Evolutionary conservation across 768 basidiomycete species (phyloP).

Genomic region (Phylloporus sp.): DNA sequence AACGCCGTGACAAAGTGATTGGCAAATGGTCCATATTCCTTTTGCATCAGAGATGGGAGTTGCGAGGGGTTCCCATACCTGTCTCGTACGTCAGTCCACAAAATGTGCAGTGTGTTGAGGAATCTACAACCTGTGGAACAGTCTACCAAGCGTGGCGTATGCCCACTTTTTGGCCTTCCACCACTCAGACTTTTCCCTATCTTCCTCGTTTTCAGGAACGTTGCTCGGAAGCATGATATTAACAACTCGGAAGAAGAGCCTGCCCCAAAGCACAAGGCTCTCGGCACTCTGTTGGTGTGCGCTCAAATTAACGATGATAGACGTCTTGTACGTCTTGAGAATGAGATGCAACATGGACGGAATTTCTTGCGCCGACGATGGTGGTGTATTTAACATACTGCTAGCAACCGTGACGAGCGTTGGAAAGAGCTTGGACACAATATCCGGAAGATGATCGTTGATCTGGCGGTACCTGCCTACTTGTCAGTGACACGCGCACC

Average conservation of each 20-base stretch:
- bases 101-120: background rate
- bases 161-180: conserved; percentile 96
- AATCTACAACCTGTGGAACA: conserved; percentile 63
- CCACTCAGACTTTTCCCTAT: conserved; percentile 78
- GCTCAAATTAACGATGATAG: conserved; percentile 71
- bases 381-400: conserved; percentile 62
- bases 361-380: conserved; percentile 60
- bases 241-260: conserved; percentile 76
- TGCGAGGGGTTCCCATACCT: conserved; percentile 88
- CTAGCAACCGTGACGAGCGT: conserved; percentile 71
- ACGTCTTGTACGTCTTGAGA: conserved; percentile 82
- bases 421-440: conserved; percentile 68
- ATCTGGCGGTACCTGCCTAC: conserved; percentile 63
- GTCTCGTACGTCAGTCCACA: conserved; percentile 6
- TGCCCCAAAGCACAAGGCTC: conserved; percentile 84
- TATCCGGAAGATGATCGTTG: conserved; percentile 50
- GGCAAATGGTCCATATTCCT: conserved; percentile 68
- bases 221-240: conserved; percentile 64
- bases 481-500: conserved; percentile 36
- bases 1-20: conserved; percentile 73
- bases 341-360: conserved; percentile 84
- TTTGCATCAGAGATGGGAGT: conserved; percentile 67
- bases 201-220: conserved; percentile 70
- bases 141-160: conserved; percentile 69
- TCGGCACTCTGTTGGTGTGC: conserved; percentile 70